phyloP scores from a whole-genome alignment of 208 protist genomes.

The Leishmania mexicana region DNA sequence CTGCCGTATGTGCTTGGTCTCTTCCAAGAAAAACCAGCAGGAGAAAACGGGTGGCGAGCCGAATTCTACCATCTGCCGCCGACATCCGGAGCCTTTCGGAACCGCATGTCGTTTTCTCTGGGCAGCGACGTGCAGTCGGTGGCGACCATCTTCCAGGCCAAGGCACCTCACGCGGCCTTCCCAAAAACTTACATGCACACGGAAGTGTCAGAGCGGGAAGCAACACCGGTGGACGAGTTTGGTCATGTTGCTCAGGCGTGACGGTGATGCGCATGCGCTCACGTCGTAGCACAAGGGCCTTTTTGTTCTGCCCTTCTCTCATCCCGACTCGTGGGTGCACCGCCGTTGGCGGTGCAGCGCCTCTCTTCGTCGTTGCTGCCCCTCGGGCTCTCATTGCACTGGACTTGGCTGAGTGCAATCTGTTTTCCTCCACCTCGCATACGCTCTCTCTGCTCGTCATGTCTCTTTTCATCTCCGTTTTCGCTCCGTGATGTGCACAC shows the following conservation, averaged over 20 bases:
- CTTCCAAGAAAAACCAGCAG: slow-evolving; percentile 16
- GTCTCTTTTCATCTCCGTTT: not conserved
- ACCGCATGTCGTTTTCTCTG: slow-evolving; percentile 16
- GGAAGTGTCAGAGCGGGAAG: slow-evolving; percentile 18
- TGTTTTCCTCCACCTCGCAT: not conserved
- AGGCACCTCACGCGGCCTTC: slow-evolving; percentile 32
- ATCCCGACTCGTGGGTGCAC: not conserved
- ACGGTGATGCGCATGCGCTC: not conserved
- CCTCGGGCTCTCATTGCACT: not conserved
- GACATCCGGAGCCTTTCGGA: slow-evolving; percentile 20
- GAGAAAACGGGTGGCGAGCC: slow-evolving; percentile 4
- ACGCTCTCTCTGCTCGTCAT: not conserved
- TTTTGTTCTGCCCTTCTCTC: too few species aligned
- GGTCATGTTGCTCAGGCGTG: too few species aligned
- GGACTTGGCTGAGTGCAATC: not conserved
- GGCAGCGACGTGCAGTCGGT: not conserved
- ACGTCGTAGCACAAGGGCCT: not conserved
- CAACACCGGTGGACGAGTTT: slow-evolving; percentile 31
- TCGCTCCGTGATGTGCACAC: not conserved
- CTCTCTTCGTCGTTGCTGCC: not conserved
- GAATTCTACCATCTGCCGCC: slow-evolving; percentile 20
- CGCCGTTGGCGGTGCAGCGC: not conserved
- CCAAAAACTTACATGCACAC: slow-evolving; percentile 24
- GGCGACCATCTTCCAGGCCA: slow-evolving; percentile 26
- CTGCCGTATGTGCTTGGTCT: slow-evolving; percentile 26